Percentiles rank a stretch among this genome's conserved stretches.
Conservation (phyloP, 1,139 yeast genomes). For the Geotrichum reessii region DNA sequence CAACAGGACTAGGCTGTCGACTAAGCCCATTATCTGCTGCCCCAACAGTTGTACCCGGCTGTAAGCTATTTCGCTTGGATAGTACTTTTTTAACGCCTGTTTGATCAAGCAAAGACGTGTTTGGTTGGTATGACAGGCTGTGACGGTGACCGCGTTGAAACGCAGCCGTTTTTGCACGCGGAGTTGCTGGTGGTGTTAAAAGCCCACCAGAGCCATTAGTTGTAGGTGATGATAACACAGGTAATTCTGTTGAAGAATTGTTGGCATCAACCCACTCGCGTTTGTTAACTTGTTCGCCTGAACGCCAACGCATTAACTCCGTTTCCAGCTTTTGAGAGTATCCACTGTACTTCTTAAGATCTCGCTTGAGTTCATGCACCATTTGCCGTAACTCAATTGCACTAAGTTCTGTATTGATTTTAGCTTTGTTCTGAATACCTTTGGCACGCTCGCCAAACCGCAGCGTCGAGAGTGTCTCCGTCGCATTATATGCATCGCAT, state of each 20-base stretch:
- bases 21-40: not conserved
- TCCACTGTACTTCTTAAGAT: slow-evolving; percentile 45
- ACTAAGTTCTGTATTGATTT: slow-evolving; percentile 64
- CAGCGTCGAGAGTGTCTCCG: slow-evolving; percentile 71
- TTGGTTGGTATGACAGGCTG: not conserved
- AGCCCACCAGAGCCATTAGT: not conserved
- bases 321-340: slow-evolving; percentile 47
- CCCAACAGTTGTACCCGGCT: not conserved
- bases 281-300: slow-evolving; percentile 33
- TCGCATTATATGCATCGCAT: slow-evolving; percentile 54
- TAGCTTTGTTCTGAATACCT: slow-evolving; percentile 60
- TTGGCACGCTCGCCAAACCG: slow-evolving; percentile 80
- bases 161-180: not conserved
- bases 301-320: slow-evolving; percentile 50
- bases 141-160: not conserved
- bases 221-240: not conserved
- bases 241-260: no score
- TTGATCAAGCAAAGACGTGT: not conserved
- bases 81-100: not conserved
- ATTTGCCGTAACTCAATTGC: slow-evolving; percentile 47
- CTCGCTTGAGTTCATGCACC: slow-evolving; percentile 19
- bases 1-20: not conserved
- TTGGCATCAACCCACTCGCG: not conserved
- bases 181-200: not conserved
- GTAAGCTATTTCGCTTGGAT: not conserved